Percentiles rank a stretch among this genome's conserved stretches.
Evolutionary conservation across 305 asterid species (phyloP).

Genomic region (Solanum hybrid): DNA sequence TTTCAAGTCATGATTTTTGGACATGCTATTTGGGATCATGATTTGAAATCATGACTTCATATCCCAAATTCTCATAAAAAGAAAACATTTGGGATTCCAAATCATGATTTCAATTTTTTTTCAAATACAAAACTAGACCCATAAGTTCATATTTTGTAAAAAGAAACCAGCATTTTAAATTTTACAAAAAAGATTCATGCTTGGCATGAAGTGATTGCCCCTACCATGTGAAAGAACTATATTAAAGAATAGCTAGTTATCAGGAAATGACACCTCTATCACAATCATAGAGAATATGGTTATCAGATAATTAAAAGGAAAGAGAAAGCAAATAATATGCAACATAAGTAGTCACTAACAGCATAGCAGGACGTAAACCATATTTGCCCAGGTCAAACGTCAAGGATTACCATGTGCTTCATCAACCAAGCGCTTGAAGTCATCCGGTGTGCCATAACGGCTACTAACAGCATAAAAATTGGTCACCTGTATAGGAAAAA

Average conservation of each 20-base stretch:
- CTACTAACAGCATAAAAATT: constrained; percentile 91
- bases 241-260: neutral
- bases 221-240: neutral
- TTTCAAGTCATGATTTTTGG: neutral
- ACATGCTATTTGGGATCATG: neutral
- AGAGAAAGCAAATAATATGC: neutral
- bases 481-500: constrained; percentile 53
- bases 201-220: neutral
- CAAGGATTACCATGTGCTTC: constrained; percentile 81
- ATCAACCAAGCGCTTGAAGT: constrained; percentile 90
- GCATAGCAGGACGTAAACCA: neutral
- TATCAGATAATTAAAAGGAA: neutral
- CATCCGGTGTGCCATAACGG: constrained; percentile 94
- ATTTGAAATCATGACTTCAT: neutral
- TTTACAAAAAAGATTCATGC: neutral
- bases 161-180: neutral
- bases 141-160: neutral
- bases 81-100: neutral
- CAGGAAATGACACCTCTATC: neutral
- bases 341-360: neutral
- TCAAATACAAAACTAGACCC: neutral
- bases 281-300: neutral
- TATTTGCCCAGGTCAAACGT: neutral
- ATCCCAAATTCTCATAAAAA: neutral
- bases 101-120: no score